phyloP scores from a whole-genome alignment of 1,284 basidiomycete species.

The Trichosporon sp. region DNA sequence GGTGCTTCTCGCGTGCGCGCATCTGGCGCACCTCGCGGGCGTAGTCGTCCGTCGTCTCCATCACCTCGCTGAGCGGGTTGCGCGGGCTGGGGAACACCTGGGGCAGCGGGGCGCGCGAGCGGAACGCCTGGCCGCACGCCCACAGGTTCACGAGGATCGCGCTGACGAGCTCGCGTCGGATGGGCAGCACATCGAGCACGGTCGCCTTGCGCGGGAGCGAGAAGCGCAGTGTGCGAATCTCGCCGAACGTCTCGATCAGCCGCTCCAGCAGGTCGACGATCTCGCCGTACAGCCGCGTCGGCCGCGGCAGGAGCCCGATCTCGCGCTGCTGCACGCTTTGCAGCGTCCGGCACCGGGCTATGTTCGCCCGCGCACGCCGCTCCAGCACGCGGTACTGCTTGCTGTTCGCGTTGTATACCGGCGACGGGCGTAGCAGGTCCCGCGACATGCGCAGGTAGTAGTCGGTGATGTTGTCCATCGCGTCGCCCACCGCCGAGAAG shows the following conservation, averaged over 20 bases:
- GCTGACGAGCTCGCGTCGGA: conserved; percentile 51
- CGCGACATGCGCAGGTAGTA: conserved; percentile 45
- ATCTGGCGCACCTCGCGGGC: conserved; percentile 22
- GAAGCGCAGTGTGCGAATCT: conserved; percentile 50
- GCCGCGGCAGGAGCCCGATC: conserved; percentile 52
- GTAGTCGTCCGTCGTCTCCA: conserved; percentile 43
- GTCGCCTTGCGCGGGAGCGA: conserved; percentile 46
- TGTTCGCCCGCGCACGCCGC: conserved; percentile 29
- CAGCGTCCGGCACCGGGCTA: conserved; percentile 35
- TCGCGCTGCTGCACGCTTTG: conserved; percentile 47
- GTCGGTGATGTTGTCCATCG: conserved; percentile 42
- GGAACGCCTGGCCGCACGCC: conserved; percentile 50
- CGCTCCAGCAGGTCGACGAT: conserved; percentile 47
- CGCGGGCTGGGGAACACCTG: conserved; percentile 52
- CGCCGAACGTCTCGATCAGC: conserved; percentile 47
- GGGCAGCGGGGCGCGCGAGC: conserved; percentile 50
- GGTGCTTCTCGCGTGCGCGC: conserved; percentile 14
- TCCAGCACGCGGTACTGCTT: conserved; percentile 38
- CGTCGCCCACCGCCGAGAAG: conserved; percentile 41
- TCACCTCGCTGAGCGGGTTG: conserved; percentile 43
- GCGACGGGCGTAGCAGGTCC: conserved; percentile 41
- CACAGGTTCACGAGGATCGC: conserved; percentile 51
- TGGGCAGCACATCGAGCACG: conserved; percentile 51
- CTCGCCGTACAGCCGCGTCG: conserved; percentile 47
- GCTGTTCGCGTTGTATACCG: conserved; percentile 39